A percentile compares a stretch with the other conserved stretches of the same genome.
Evolutionary conservation across 176 grass and related monocot species (phyloP).

Genomic region (Oryza australiensis): DNA sequence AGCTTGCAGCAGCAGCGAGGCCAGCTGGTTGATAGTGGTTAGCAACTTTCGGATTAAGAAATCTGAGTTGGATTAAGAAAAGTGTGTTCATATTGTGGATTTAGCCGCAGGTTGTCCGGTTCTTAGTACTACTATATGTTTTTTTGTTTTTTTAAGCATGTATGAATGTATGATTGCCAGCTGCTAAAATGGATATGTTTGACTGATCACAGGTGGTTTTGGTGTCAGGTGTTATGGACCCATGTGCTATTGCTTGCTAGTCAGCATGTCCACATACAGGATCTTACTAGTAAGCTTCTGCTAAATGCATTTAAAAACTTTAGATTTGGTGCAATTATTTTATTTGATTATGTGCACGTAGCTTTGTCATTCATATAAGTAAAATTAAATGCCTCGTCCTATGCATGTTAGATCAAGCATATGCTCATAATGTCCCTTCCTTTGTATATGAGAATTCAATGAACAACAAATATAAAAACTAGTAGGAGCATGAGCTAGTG

Average conservation of each 20-base stretch:
- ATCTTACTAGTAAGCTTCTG: too few species aligned
- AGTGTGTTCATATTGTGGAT: neutral
- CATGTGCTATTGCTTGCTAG: slow-evolving; percentile 12
- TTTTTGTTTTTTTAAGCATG: neutral
- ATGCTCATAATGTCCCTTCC: neutral
- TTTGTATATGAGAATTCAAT: too few species aligned
- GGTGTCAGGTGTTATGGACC: slow-evolving; percentile 16
- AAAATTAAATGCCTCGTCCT: neutral
- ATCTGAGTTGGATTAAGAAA: slow-evolving; percentile 24
- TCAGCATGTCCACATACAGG: neutral
- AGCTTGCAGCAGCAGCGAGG: neutral
- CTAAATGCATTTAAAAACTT: neutral
- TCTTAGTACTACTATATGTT: neutral
- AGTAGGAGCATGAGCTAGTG: too few species aligned
- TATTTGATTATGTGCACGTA: neutral
- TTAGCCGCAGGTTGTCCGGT: neutral
- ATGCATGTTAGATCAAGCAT: neutral
- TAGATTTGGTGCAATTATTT: neutral
- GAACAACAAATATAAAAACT: too few species aligned
- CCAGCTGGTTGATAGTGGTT: slow-evolving; percentile 36
- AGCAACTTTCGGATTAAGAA: slow-evolving; percentile 29
- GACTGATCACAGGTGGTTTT: neutral
- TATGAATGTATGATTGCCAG: neutral
- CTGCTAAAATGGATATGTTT: slow-evolving; percentile 31
- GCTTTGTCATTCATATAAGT: neutral